These are phyloP conservation scores for Paraglomus occultum DNA, from an alignment of 192 early-diverging fungal genomes.

Conservation along the genomic window DNA sequence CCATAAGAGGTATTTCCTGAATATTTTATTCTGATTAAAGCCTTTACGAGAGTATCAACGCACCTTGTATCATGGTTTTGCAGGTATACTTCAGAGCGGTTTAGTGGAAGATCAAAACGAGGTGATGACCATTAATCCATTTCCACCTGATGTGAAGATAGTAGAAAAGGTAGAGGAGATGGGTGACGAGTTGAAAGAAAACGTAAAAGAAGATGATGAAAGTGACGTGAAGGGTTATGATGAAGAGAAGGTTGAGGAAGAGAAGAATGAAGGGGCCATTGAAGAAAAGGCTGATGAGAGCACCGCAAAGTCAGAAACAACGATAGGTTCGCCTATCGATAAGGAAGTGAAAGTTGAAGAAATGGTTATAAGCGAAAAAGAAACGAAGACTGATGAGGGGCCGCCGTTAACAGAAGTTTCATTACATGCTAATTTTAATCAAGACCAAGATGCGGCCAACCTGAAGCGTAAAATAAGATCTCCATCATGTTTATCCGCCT, in stretches of 20 bases:
- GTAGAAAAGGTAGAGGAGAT: background rate
- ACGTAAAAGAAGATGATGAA: background rate
- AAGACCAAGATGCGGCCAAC: too few relatives aligned
- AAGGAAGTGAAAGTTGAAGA: slow-evolving; percentile 27
- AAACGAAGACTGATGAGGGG: background rate
- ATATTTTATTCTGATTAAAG: too few relatives aligned
- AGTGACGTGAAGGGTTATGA: slow-evolving; percentile 20
- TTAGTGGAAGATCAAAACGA: background rate
- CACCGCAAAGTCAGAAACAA: background rate
- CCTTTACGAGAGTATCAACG: background rate
- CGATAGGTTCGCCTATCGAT: slow-evolving; percentile 24
- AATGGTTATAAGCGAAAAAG: background rate
- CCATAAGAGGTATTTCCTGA: too few relatives aligned
- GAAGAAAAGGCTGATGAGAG: background rate
- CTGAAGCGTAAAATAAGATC: too few relatives aligned
- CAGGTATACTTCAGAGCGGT: slow-evolving; percentile 6
- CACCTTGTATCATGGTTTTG: background rate
- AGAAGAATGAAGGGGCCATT: slow-evolving; percentile 34
- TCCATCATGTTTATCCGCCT: too few relatives aligned
- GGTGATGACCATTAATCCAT: too few relatives aligned
- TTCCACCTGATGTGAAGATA: too few relatives aligned
- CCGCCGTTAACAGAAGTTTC: too few relatives aligned
- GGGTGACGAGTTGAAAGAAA: too few relatives aligned
- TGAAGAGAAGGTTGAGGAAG: slow-evolving; percentile 37
- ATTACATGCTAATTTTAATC: too few relatives aligned